phyloP scores from a whole-genome alignment of 306 rosid genomes.

The Canavalia ensiformis region DNA sequence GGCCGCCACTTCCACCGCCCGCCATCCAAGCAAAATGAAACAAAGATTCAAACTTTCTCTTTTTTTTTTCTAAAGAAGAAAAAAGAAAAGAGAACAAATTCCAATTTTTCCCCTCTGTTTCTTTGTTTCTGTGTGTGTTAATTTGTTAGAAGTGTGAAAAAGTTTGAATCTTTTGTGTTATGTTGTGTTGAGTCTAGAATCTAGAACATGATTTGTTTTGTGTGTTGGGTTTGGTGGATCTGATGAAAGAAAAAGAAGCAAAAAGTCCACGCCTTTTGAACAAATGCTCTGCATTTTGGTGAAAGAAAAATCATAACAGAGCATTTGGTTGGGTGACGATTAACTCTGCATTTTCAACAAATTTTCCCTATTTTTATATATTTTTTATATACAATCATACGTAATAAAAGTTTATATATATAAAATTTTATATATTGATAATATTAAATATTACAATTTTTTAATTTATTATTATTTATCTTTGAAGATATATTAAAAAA shows the following conservation, averaged over 20 bases:
- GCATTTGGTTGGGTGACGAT: no score
- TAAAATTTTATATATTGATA: no score
- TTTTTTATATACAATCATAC: no score
- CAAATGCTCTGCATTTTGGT: neutral
- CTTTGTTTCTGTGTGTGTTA: neutral
- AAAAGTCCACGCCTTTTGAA: constrained; percentile 66
- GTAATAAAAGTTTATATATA: no score
- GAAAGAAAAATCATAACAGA: no score
- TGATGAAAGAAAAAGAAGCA: constrained; percentile 42
- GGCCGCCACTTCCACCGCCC: constrained; percentile 46
- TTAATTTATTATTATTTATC: no score
- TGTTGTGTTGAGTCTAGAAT: neutral
- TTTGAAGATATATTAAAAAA: no score
- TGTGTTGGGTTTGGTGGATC: constrained; percentile 56
- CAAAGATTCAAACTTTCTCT: constrained; percentile 7
- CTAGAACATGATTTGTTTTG: neutral
- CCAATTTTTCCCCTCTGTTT: no score
- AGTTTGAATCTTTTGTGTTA: neutral
- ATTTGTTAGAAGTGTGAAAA: neutral
- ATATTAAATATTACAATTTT: no score
- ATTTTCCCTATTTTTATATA: no score
- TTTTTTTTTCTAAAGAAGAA: neutral
- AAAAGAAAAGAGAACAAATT: neutral
- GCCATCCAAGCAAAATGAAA: constrained; percentile 34
- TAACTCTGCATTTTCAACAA: no score